Evolutionary conservation across 345 rosid species (phyloP).

Genomic region (Corchorus olitorius): DNA sequence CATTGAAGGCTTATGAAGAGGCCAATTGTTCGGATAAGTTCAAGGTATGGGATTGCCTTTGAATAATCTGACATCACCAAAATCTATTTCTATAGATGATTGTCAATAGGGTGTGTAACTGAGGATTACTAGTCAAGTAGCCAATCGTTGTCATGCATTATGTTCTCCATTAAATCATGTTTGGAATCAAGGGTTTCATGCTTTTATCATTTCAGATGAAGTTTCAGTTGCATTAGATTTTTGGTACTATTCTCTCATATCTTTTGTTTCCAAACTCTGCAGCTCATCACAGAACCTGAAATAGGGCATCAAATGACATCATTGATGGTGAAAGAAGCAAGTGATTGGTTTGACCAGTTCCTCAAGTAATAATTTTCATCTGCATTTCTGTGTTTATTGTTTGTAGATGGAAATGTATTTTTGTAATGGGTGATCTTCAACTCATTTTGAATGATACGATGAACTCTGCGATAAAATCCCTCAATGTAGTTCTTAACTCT

Average conservation of each 20-base stretch:
- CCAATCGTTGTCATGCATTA: not conserved
- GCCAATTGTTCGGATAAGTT: slow-evolving; percentile 46
- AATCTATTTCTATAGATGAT: not conserved
- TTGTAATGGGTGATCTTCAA: not conserved
- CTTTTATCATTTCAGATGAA: not conserved
- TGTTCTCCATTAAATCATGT: not conserved
- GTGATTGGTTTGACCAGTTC: slow-evolving; percentile 76
- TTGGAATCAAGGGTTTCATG: slow-evolving; percentile 4
- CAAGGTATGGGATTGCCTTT: slow-evolving; percentile 38
- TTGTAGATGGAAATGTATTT: not conserved
- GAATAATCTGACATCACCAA: not conserved
- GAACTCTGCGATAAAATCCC: not conserved
- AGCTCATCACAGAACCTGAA: slow-evolving; percentile 69
- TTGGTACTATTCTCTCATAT: not conserved
- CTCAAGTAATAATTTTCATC: slow-evolving; percentile 36
- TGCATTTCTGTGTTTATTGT: not conserved
- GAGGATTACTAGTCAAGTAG: not conserved
- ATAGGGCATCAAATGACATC: slow-evolving; percentile 70
- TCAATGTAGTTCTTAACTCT: not conserved
- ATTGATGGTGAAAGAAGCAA: slow-evolving; percentile 74
- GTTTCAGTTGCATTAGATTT: not conserved
- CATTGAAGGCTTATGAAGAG: slow-evolving; percentile 46
- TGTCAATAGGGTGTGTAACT: not conserved
- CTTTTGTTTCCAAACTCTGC: slow-evolving; percentile 23
- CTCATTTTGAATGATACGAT: not conserved